Evolutionary conservation across 352 stramenopile species (phyloP), one percentile per base, ranked within the genome.

Genomic region (Phytophthora syringae): DNA sequence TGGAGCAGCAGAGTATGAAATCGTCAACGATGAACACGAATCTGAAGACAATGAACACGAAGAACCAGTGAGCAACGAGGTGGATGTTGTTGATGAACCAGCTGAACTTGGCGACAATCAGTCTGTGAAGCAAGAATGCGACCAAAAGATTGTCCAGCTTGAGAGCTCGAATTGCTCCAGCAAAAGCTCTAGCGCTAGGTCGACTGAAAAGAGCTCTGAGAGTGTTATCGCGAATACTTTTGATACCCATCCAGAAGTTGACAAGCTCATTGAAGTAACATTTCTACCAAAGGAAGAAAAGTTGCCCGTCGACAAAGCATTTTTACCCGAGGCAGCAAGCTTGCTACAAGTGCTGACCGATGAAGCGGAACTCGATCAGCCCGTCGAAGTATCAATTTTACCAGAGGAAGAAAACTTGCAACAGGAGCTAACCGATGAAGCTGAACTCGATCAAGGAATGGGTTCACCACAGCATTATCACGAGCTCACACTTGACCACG

Each of bases 401-500:
- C 18, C 28, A 6, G 30, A 48, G 10, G 15, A 70, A 57, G 28
- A 21, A n/a, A 16, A 21, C 6, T 25, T n/a, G 25, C 54, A 60
- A 2, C 48, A 62, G 37, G 28, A 57, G 9, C 2, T 43, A 6
- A 11, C 30, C 22, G 45, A 43, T 16, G 45, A 72, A 21, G 10
- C 21, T 10, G 22, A 52, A 2, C 24, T 45, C 39, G 24, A 39
- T 28, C 5, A 21, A 34, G 20, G 55, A 30, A 28, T 57, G 18
- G n/a, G 5, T 2, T 12, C 39, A 10, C 37, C 53, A 0, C 39
- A 67, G 15, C 48, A 44, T 1, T 90, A 90, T 51, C 57, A 64
- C 15, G 49, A 79, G 0, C 70, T 92, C 3, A 74, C 63, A 1
- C 32, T 79, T 12, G 76, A 87, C 20, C 60, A 81, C 18, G 47